Evolutionary conservation across 2,329 filamentous ascomycete species (phyloP).

Genomic region (Monosporascus sp.): DNA sequence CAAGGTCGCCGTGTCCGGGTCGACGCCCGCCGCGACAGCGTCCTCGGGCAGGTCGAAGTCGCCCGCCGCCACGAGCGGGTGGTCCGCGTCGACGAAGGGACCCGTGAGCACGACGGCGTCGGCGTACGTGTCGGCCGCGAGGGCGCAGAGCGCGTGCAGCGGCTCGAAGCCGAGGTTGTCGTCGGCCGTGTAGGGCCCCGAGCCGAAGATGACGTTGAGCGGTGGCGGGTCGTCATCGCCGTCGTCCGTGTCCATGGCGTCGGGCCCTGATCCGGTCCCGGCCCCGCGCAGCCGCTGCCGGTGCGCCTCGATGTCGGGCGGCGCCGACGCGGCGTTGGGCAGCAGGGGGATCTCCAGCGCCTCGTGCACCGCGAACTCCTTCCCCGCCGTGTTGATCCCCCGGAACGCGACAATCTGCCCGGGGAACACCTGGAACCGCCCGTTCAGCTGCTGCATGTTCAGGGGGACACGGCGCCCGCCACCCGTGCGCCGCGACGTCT

Average conservation of each 20-base stretch:
- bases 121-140: conserved; percentile 67
- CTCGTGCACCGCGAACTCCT: conserved; percentile 75
- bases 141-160: conserved; percentile 72
- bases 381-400: conserved; percentile 82
- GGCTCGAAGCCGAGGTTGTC: conserved; percentile 89
- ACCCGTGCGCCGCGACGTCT: conserved; percentile 79
- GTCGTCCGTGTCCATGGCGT: conserved; percentile 56
- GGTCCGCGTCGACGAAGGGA: conserved; percentile 87
- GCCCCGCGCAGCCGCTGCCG: conserved; percentile 63
- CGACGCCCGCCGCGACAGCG: conserved; percentile 58
- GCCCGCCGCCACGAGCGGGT: conserved; percentile 76
- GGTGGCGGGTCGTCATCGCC: conserved; percentile 50
- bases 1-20: conserved; percentile 76
- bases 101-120: conserved; percentile 78
- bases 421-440: conserved; percentile 78
- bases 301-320: conserved; percentile 60
- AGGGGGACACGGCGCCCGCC: conserved; percentile 77
- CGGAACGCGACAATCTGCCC: conserved; percentile 86
- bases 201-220: conserved; percentile 69
- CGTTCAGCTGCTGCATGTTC: conserved; percentile 61
- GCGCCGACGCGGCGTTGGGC: conserved; percentile 65
- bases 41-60: conserved; percentile 72
- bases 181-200: conserved; percentile 88
- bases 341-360: conserved; percentile 71
- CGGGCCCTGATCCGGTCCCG: conserved; percentile 28